These are phyloP conservation scores for Hortiboletus campestris DNA, from an alignment of 768 basidiomycete genomes.

Conservation along the genomic window DNA sequence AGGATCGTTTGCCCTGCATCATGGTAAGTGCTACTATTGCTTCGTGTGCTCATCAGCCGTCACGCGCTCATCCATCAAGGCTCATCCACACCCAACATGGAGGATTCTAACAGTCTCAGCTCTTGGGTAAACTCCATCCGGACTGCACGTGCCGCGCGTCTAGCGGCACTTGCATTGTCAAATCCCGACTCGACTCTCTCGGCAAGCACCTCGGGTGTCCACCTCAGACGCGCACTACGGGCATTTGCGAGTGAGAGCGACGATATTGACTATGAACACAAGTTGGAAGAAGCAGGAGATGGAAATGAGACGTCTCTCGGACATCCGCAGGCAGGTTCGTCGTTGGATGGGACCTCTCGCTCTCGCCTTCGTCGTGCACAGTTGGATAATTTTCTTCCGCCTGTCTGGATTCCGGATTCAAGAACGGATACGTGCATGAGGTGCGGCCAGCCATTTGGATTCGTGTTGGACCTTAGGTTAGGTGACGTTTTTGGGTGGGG, in stretches of 20 bases:
- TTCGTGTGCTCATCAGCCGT: background rate
- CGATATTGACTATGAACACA: constrained; percentile 36
- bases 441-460: constrained; percentile 73
- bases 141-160: constrained; percentile 64
- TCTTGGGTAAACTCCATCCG: constrained; percentile 71
- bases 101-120: constrained; percentile 31
- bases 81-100: background rate
- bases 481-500: constrained; percentile 30
- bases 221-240: constrained; percentile 69
- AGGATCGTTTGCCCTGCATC: constrained; percentile 72
- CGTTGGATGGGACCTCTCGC: background rate
- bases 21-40: constrained; percentile 42
- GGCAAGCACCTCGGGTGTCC: constrained; percentile 71
- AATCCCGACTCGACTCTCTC: constrained; percentile 82
- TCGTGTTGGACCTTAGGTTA: constrained; percentile 27
- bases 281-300: constrained; percentile 40
- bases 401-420: constrained; percentile 90
- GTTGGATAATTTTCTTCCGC: constrained; percentile 69
- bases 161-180: constrained; percentile 66
- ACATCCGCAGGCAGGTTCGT: background rate
- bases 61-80: background rate
- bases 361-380: constrained; percentile 26
- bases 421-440: constrained; percentile 84
- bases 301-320: constrained; percentile 36
- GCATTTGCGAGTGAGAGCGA: constrained; percentile 57